Evolutionary conservation across 2,329 filamentous ascomycete genomes (phyloP).

Genomic region (Penicillium sp.): DNA sequence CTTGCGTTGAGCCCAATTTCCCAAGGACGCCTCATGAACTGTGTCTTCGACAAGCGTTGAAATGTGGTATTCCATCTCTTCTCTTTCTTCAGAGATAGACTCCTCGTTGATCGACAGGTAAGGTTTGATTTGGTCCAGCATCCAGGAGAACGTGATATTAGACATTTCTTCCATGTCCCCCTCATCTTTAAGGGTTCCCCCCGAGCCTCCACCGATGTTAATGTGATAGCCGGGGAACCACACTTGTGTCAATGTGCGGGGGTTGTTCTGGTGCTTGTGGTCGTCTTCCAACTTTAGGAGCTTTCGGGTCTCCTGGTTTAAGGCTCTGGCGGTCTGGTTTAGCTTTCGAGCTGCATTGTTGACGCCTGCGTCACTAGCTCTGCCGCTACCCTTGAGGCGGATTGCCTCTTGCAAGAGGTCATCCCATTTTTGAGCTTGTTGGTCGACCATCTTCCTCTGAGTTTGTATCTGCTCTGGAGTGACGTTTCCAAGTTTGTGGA

Average conservation of each 20-base stretch:
- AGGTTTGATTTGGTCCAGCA: constrained; percentile 25
- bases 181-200: constrained; percentile 23
- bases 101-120: constrained; percentile 16
- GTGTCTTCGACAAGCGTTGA: not conserved
- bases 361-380: constrained; percentile 15
- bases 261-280: constrained; percentile 13
- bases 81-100: constrained; percentile 10
- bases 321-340: constrained; percentile 14
- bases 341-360: constrained; percentile 14
- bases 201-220: constrained; percentile 53
- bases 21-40: not conserved
- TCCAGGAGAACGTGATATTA: constrained; percentile 24
- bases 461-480: constrained; percentile 11
- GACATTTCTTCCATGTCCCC: constrained; percentile 29
- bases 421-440: constrained; percentile 7
- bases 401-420: constrained; percentile 10
- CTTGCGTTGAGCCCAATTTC: constrained; percentile 4
- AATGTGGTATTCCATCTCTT: constrained; percentile 7
- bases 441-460: constrained; percentile 4
- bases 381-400: constrained; percentile 13
- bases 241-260: constrained; percentile 49
- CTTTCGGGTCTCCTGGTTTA: constrained; percentile 15
- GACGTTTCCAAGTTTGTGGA: constrained; percentile 31
- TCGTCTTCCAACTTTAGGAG: constrained; percentile 12
- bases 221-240: constrained; percentile 59